phyloP scores from a whole-genome alignment of 768 basidiomycete genomes.

The Tylopilus cervinicoccineus region DNA sequence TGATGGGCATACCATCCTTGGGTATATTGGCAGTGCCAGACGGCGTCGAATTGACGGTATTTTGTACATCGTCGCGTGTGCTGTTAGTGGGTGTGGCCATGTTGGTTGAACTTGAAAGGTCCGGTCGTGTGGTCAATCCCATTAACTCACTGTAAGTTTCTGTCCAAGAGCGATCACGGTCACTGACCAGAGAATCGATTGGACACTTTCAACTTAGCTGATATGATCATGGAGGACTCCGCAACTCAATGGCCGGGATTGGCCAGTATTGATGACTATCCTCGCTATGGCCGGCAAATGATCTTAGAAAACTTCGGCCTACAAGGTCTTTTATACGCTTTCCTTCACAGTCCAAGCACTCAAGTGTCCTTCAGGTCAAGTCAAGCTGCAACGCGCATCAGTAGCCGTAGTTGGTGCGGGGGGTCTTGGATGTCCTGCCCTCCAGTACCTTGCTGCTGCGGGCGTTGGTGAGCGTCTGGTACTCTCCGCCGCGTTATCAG shows the following conservation, averaged over 20 bases:
- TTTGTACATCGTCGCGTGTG: conserved; percentile 13
- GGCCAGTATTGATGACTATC: conserved; percentile 64
- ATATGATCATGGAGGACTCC: conserved; percentile 5
- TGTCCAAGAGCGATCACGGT: too few species aligned
- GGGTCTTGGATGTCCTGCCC: conserved; percentile 91
- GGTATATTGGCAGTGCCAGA: conserved; percentile 16
- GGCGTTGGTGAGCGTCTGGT: conserved; percentile 75
- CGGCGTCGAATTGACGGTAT: conserved; percentile 10
- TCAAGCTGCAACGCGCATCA: conserved; percentile 70
- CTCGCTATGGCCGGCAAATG: conserved; percentile 95
- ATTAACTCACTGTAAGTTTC: too few species aligned
- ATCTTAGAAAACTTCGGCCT: conserved; percentile 87
- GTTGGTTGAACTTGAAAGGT: background rate
- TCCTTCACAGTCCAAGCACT: background rate
- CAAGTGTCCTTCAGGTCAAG: conserved; percentile 57
- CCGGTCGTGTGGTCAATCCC: background rate
- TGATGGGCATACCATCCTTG: conserved; percentile 36
- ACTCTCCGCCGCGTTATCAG: background rate
- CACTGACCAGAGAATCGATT: too few species aligned
- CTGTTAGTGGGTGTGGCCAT: conserved; percentile 15
- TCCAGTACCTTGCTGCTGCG: conserved; percentile 90
- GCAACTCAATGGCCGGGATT: conserved; percentile 16
- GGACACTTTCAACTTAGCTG: background rate
- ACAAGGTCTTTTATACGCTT: conserved; percentile 46
- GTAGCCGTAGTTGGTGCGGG: conserved; percentile 93